Base-by-base conservation (phyloP, 2,329 filamentous ascomycete species). In the Lecanicillium sp. region DNA sequence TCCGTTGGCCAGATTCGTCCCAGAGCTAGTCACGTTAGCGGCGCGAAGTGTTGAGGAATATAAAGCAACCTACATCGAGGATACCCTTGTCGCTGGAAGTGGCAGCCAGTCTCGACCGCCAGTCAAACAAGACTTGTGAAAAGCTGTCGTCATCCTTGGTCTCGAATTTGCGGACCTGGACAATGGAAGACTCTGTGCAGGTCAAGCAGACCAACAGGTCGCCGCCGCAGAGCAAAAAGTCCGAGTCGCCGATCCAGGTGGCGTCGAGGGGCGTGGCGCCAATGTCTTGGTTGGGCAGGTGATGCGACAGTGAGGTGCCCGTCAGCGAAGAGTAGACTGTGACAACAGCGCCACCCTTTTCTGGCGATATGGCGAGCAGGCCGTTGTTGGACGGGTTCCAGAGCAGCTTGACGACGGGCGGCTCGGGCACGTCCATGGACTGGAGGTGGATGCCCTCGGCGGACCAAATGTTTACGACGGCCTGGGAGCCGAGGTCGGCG, bases 191-290 rank as follows among this genome's bases (percentile, higher is more conserved):
- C 2, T 75, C 72, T 1, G 67, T 64, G 56, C 71, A 76, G 10
- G 62, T 67, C 27, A 83, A 67, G 12, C 67, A 67, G 14, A 73
- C 56, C 19, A 84, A 64, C 6, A 77, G 53, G 35, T 79, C 73
- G 6, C 78, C 79, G 10, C 80, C 79, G 46, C 78, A 77, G 10
- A 84, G 56, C 40, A 83, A 55, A 51, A 84, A 82, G 21, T 81
- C 75, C 10, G 67, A 66, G 45, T 81, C 74, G 55, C 69, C 76
- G 14, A 71, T 80, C 81, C 81, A 84, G 3, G 74, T 67, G 4
- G 73, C 79, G 57, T 84, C 81, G 4, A 83, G 64, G 2, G 73
- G 69, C 33, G 77, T 73, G 5, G 69, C 62, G 15, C 65, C 65
- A 26, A 80, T 65, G 52, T 77, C 72, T 54, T 81, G 75, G 5